A percentile compares a stretch with the other conserved stretches of the same genome.
phyloP scores from a whole-genome alignment of 345 rosid genomes.

The Dipteronia sinensis region DNA sequence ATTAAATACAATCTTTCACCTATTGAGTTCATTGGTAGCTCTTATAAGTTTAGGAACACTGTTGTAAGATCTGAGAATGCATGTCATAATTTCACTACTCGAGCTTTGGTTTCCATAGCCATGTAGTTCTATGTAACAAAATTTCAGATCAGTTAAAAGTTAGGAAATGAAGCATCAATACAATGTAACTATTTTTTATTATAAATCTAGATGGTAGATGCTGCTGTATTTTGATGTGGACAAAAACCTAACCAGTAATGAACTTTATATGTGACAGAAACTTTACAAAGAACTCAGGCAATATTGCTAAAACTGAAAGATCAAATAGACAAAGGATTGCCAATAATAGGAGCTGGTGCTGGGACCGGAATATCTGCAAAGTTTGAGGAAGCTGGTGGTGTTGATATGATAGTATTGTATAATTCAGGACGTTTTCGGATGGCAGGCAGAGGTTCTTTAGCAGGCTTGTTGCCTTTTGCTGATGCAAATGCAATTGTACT shows the following conservation, averaged over 20 bases:
- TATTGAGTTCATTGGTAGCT: background rate
- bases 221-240: slow-evolving; percentile 18
- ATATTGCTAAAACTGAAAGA: slow-evolving; percentile 67
- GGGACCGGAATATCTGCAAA: slow-evolving; percentile 98
- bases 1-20: background rate
- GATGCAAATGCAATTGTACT: slow-evolving; percentile 90
- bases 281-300: slow-evolving; percentile 62
- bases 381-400: slow-evolving; percentile 99
- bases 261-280: slow-evolving; percentile 53
- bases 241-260: slow-evolving; percentile 13
- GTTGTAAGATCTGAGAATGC: background rate
- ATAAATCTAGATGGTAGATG: slow-evolving; percentile 13
- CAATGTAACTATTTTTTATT: background rate
- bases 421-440: slow-evolving; percentile 96
- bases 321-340: slow-evolving; percentile 66
- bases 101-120: background rate
- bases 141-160: background rate
- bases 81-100: background rate
- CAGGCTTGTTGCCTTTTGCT: slow-evolving; percentile 90
- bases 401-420: slow-evolving; percentile 81
- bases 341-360: slow-evolving; percentile 97
- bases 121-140: background rate
- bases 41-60: background rate
- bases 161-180: background rate
- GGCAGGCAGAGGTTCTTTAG: slow-evolving; percentile 99